Evolutionary conservation across 352 stramenopile genomes (phyloP).

Genomic region (Phytopythium boreale): DNA sequence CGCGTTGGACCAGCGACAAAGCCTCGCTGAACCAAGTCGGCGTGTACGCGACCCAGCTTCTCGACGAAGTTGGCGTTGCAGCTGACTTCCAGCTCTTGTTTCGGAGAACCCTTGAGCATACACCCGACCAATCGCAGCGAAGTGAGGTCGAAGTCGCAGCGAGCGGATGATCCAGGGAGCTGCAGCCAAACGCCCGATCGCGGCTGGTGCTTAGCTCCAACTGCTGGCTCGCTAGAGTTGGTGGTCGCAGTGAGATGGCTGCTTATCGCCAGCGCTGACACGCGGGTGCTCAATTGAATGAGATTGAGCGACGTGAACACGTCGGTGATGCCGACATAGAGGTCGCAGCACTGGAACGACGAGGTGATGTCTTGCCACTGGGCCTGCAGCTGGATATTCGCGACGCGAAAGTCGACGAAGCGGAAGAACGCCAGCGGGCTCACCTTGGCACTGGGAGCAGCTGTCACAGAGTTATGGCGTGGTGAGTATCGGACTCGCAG

Average conservation of each 20-base stretch:
- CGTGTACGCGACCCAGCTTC: not conserved
- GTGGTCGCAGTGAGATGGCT: constrained; percentile 4
- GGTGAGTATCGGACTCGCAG: too few relatives aligned
- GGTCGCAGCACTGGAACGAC: constrained; percentile 32
- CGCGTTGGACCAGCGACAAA: not conserved
- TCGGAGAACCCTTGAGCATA: not conserved
- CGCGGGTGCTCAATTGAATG: constrained; percentile 36
- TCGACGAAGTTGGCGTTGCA: constrained; percentile 8
- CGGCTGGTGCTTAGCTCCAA: not conserved
- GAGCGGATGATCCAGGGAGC: not conserved
- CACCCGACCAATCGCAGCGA: not conserved
- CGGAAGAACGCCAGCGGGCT: constrained; percentile 57
- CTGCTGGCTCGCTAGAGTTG: not conserved
- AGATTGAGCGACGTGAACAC: constrained; percentile 52
- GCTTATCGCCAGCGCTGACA: constrained; percentile 11
- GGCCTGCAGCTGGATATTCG: constrained; percentile 28
- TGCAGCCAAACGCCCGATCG: not conserved
- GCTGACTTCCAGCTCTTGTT: not conserved
- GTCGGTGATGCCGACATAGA: constrained; percentile 56
- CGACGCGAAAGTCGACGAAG: constrained; percentile 57
- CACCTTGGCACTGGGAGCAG: constrained; percentile 15
- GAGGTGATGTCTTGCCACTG: constrained; percentile 31
- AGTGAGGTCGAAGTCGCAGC: constrained; percentile 2
- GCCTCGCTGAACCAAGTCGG: constrained; percentile 3
- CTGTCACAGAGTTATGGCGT: constrained; percentile 9